A percentile compares a stretch with the other conserved stretches of the same genome.
These are phyloP conservation scores for Xylaria castorea DNA, from an alignment of 495 filamentous ascomycete species.

Conservation along the genomic window DNA sequence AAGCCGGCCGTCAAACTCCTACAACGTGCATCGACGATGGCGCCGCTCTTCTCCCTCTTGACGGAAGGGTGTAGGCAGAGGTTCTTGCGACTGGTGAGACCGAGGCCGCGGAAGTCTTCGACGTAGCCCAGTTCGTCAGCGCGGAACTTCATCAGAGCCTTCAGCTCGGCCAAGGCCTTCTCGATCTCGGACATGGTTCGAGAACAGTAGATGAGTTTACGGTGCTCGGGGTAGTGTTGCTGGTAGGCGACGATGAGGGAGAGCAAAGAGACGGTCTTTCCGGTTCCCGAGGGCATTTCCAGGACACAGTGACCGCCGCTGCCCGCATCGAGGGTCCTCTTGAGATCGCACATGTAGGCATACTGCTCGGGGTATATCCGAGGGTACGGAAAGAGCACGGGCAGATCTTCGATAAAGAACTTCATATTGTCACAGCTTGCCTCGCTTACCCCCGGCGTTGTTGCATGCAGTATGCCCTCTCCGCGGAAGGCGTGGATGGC, in stretches of 20 bases:
- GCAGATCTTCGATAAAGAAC: conserved; percentile 96
- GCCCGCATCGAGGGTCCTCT: conserved; percentile 85
- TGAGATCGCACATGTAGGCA: conserved; percentile 95
- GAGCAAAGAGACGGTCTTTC: conserved; percentile 94
- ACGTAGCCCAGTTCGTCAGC: conserved; percentile 81
- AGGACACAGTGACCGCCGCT: conserved; percentile 90
- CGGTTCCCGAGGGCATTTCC: conserved; percentile 99
- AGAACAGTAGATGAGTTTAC: conserved; percentile 98
- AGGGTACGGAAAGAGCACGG: conserved; percentile 95
- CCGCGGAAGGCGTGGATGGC: not conserved
- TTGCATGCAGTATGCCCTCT: not conserved
- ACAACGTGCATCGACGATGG: conserved; percentile 92
- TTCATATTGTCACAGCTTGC: conserved; percentile 69
- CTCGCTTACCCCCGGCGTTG: not conserved
- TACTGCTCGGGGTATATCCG: conserved; percentile 84
- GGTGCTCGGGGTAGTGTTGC: conserved; percentile 83
- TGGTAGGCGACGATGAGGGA: conserved; percentile 98
- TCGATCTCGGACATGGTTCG: conserved; percentile 96
- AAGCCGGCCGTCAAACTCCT: conserved; percentile 95
- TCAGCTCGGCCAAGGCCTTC: conserved; percentile 92
- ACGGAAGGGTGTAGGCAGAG: conserved; percentile 95
- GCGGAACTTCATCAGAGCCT: conserved; percentile 92
- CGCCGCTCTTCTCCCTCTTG: conserved; percentile 92
- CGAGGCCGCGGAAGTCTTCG: conserved; percentile 92
- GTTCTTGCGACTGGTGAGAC: conserved; percentile 95